Evolutionary conservation across 306 rosid species (phyloP), one percentile per base, ranked within the genome.

Genomic region (Medicago ruthenica): DNA sequence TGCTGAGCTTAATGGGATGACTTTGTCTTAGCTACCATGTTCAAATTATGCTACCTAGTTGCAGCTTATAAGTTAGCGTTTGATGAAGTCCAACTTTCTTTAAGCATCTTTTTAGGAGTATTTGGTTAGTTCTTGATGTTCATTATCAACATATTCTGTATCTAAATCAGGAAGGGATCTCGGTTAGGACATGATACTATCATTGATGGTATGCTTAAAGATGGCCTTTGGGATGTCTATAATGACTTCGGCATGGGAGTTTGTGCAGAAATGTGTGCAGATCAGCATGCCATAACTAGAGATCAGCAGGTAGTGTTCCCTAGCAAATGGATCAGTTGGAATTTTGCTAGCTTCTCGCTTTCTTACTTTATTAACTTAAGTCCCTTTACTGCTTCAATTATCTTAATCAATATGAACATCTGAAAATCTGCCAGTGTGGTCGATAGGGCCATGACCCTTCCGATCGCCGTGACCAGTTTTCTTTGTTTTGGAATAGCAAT

Each of bases 211-310:
- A 94, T 92, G 98, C 71, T 91, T 34, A 94, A 92, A 80, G 98
- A 94, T 84, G 97, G 98, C 63, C 89, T 94, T 50, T 94, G 98
- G 98, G 98, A 94, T 87, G 97, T 87, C 76, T 94, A 92, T 77
- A 94, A 94, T 74, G 93, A 88, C 86, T 79, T 88, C 51, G 87
- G 93, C 40, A 94, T 94, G 96, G 97, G 97, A 79, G 87, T 78
- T 79, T 94, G 98, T 81, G 98, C 79, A 13, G 98, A 94, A 81
- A 41, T 94, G 42, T 94, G 98, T 76, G 97, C 98, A 70, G 87
- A 87, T 31, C 82, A 77, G 45, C 86, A 87, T 83, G 61, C 59
- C 77, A 86, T 94, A 68, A 82, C 91, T 68, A 89, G 96, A 83
- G 92, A 90, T 84, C 90, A 89, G 74, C 98, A 93, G 97, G 97